phyloP scores from a whole-genome alignment of 1,284 basidiomycete genomes.

The Leccinum ambiguum region DNA sequence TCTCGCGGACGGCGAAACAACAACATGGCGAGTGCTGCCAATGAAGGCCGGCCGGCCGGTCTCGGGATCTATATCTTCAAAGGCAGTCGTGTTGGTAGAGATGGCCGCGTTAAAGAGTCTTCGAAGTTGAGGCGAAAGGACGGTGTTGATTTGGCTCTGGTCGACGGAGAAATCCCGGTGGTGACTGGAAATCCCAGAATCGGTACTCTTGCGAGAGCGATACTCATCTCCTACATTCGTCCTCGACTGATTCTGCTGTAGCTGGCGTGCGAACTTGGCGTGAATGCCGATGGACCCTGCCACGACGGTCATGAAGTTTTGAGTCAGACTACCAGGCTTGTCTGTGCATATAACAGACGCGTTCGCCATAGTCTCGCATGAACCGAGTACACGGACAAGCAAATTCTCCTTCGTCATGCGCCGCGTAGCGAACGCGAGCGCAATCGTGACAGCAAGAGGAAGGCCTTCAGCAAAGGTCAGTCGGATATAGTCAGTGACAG shows the following conservation, averaged over 20 bases:
- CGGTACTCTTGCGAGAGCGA: conserved; percentile 35
- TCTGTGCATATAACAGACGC: conserved; percentile 96
- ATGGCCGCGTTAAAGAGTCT: conserved; percentile 85
- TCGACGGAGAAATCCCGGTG: conserved; percentile 85
- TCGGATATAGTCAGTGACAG: conserved; percentile 5
- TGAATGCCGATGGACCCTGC: conserved; percentile 93
- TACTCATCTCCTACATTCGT: conserved; percentile 70
- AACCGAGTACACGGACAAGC: conserved; percentile 92
- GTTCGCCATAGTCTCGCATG: conserved; percentile 99
- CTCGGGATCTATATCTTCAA: conserved; percentile 78
- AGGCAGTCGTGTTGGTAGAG: conserved; percentile 94
- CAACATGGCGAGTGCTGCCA: conserved; percentile 76
- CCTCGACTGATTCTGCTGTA: conserved; percentile 63
- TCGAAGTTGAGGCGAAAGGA: conserved; percentile 63
- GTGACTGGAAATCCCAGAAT: conserved; percentile 41
- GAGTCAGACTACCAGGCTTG: conserved; percentile 93
- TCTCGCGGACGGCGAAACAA: conserved; percentile 49
- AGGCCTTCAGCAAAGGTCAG: conserved; percentile 55
- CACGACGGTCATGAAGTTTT: conserved; percentile 95
- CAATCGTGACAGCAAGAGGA: conserved; percentile 94
- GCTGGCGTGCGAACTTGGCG: conserved; percentile 86
- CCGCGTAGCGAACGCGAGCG: conserved; percentile 95
- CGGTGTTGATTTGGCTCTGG: conserved; percentile 61
- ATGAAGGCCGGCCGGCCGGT: conserved; percentile 54
- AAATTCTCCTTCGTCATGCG: conserved; percentile 96